Conservation (phyloP, 768 basidiomycete species). For the Termitomyces sp. region DNA sequence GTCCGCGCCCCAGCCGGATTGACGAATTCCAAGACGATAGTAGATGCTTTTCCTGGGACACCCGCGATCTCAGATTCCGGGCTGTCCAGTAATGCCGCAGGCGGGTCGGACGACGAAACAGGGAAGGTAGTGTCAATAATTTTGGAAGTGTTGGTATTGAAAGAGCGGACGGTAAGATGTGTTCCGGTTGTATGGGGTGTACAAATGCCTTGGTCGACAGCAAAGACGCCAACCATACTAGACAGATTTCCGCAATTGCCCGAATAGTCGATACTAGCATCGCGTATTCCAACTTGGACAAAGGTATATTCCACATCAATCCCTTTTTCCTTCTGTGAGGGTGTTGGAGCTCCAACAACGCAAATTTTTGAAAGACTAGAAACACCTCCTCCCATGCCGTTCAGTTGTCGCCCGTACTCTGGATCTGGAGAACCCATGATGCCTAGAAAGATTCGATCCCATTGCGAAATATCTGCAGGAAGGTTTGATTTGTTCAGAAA, state of each 20-base stretch:
- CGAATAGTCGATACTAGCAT: constrained; percentile 55
- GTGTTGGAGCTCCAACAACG: constrained; percentile 50
- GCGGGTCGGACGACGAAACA: constrained; percentile 22
- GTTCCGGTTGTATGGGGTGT: constrained; percentile 16
- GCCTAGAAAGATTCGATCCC: constrained; percentile 59
- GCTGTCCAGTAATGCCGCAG: constrained; percentile 37
- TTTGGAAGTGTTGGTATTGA: constrained; percentile 72
- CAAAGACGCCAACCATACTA: constrained; percentile 69
- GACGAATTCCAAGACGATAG: constrained; percentile 62
- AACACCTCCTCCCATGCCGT: constrained; percentile 79
- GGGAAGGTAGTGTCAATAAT: constrained; percentile 67
- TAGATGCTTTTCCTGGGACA: constrained; percentile 60
- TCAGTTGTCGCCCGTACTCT: constrained; percentile 60
- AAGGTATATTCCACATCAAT: constrained; percentile 72
- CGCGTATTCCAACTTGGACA: constrained; percentile 55
- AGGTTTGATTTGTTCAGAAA: constrained; percentile 53
- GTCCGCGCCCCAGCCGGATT: constrained; percentile 66
- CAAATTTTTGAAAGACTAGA: constrained; percentile 73
- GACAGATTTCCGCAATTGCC: constrained; percentile 78
- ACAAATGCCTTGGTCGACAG: constrained; percentile 60
- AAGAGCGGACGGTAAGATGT: constrained; percentile 46
- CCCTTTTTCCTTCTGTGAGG: constrained; percentile 32
- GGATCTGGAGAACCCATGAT: constrained; percentile 84
- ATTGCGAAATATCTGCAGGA: constrained; percentile 43
- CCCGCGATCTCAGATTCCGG: constrained; percentile 59